Base-by-base conservation (phyloP, 2,329 filamentous ascomycete species). In the Leptographium radiaticola region DNA sequence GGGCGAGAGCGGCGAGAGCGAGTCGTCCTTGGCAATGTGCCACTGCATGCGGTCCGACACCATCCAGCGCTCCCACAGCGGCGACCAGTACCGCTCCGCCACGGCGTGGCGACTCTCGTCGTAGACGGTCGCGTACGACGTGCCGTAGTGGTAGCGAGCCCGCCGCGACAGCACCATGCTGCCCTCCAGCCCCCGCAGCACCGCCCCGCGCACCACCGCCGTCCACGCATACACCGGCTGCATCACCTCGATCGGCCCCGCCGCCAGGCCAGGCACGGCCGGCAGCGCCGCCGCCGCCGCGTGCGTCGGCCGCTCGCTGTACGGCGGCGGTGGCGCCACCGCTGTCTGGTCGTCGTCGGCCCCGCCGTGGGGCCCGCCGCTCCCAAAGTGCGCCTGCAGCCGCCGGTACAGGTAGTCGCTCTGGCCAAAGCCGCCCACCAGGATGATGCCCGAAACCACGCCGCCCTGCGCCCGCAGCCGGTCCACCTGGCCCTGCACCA, bases 221-320 rank as follows among this genome's bases (percentile, higher is more conserved):
- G 86, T 89, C 86, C 86, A 89, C 1, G 86, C 85, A 64, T 90
- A 87, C 52, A 89, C 76, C 0, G 86, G 85, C 67, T 91, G 86
- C 77, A 90, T 87, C 33, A 90, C 84, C 67, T 89, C 84, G 42
- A 90, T 83, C 1, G 78, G 80, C 6, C 75, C 75, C 38, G 73
- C 70, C 49, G 76, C 11, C 40, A 9, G 73, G 34, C 40, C 18
- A 33, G 34, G 12, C 34, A 15, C 18, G n/a, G 15, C 33, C 46
- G 46, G n/a, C 20, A 18, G 18, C 46, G 45, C 36, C 6, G 39
- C 46, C 8, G 59, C 58, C 13, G 63, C 68, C 53, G 79, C 76
- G 59, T 87, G 84, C 0, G 84, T 87, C 6, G 86, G 84, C 36
- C 78, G 70, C 66, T 88, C 83, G 42, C 80, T 86, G 62, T 90